Percentiles rank a stretch among this genome's conserved stretches.
Evolutionary conservation across 768 basidiomycete genomes (phyloP).

Genomic region (Chalciporus pseudorubinellus): DNA sequence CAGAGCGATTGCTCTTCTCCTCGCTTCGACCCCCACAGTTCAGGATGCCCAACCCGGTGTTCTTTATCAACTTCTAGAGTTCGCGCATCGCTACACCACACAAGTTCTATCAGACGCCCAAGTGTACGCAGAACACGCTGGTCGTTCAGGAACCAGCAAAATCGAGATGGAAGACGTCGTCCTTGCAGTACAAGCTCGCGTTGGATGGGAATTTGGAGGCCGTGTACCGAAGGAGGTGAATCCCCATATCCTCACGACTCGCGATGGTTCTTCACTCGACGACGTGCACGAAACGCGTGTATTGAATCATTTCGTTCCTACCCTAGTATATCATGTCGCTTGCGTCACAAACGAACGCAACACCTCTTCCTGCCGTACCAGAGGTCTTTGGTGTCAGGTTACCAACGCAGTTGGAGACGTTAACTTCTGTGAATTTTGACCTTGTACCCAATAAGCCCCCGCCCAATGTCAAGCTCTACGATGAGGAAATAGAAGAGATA

Average conservation of each 20-base stretch:
- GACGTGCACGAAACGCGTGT: neutral
- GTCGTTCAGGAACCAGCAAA: constrained; percentile 57
- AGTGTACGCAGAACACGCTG: constrained; percentile 86
- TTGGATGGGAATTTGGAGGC: constrained; percentile 91
- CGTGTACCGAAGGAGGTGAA: constrained; percentile 84
- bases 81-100: constrained; percentile 78
- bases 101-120: constrained; percentile 83
- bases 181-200: constrained; percentile 82
- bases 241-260: neutral
- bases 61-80: constrained; percentile 83
- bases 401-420: constrained; percentile 64
- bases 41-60: constrained; percentile 87
- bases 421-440: constrained; percentile 83
- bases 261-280: neutral
- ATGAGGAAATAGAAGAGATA: constrained; percentile 81
- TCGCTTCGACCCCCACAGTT: constrained; percentile 80
- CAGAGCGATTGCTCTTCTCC: constrained; percentile 75
- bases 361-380: constrained; percentile 78
- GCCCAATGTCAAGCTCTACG: constrained; percentile 69
- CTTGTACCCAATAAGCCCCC: constrained; percentile 83
- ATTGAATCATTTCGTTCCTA: neutral
- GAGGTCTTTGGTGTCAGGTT: constrained; percentile 86
- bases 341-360: constrained; percentile 79
- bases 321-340: constrained; percentile 72
- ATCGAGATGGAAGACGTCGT: constrained; percentile 81